Conservation (phyloP, 805 yeast species). For the Yarrowia sp. region DNA sequence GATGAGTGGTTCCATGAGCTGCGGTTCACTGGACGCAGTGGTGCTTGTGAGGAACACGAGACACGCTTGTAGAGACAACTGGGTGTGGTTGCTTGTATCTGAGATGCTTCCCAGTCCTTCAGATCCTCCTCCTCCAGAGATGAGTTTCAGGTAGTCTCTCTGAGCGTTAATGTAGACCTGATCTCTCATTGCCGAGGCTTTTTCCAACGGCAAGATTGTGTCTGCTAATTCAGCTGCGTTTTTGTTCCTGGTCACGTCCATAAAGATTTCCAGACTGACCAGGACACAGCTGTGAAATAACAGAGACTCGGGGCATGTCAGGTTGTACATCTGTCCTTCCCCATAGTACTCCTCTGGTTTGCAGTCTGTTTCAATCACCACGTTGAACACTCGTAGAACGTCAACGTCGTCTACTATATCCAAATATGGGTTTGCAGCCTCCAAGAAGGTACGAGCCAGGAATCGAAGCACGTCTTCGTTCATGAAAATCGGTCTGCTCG, state of each 20-base stretch:
- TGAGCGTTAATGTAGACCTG: conserved; percentile 16
- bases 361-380: neutral
- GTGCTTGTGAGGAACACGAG: neutral
- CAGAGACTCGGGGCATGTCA: conserved; percentile 10
- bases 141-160: conserved; percentile 12
- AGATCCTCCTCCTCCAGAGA: neutral
- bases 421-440: conserved; percentile 25
- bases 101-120: neutral
- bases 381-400: conserved; percentile 12
- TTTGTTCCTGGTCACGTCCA: conserved; percentile 31
- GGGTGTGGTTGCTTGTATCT: neutral
- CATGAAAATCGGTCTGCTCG: neutral
- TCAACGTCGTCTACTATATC: conserved; percentile 23
- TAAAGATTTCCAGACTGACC: conserved; percentile 15
- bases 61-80: conserved; percentile 14
- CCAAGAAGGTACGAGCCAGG: conserved; percentile 20
- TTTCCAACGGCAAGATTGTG: conserved; percentile 8
- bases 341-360: neutral
- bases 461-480: conserved; percentile 27
- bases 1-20: conserved; percentile 17
- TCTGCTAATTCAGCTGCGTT: conserved; percentile 26
- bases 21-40: conserved; percentile 2
- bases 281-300: conserved; percentile 9
- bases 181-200: neutral
- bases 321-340: neutral